phyloP scores from a whole-genome alignment of 441 rosid species.

The Erysimum pusillum region DNA sequence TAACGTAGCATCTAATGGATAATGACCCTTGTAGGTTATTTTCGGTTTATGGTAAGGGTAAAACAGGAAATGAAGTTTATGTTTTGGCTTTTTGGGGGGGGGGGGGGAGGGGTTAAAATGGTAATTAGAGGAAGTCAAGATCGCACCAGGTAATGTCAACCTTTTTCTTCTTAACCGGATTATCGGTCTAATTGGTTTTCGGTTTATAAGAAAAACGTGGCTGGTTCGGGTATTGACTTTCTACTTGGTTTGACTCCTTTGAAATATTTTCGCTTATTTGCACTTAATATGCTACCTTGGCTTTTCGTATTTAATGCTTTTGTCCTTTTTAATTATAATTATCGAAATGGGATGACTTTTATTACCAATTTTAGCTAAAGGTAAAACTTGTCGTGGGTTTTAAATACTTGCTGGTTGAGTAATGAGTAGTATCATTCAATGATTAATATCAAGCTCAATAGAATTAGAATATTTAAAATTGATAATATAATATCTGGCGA shows the following conservation, averaged over 20 bases:
- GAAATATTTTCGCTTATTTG: slow-evolving; percentile 39
- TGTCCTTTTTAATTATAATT: neutral
- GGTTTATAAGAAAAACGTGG: slow-evolving; percentile 53
- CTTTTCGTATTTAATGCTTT: slow-evolving; percentile 29
- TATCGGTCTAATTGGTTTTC: slow-evolving; percentile 15
- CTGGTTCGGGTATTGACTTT: slow-evolving; percentile 99
- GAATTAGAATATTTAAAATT: neutral
- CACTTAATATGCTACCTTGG: slow-evolving; percentile 33
- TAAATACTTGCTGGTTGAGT: neutral
- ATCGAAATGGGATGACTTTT: neutral
- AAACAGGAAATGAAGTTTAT: neutral
- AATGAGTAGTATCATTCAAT: slow-evolving; percentile 3
- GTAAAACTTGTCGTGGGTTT: neutral
- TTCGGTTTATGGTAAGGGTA: slow-evolving; percentile 27
- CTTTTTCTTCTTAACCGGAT: slow-evolving; percentile 5
- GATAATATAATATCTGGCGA: slow-evolving; percentile 1
- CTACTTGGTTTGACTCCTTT: slow-evolving; percentile 45
- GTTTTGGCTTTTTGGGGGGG: neutral
- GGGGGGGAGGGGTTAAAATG: slow-evolving; percentile 6
- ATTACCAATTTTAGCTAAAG: slow-evolving; percentile 11
- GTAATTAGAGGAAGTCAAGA: slow-evolving; percentile 76
- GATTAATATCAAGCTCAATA: neutral
- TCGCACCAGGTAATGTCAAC: slow-evolving; percentile 77
- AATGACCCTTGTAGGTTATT: slow-evolving; percentile 28
- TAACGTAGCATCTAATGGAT: slow-evolving; percentile 41